These are phyloP conservation scores for Rhodotorula paludigena DNA, from an alignment of 768 basidiomycete species.

Conservation along the genomic window DNA sequence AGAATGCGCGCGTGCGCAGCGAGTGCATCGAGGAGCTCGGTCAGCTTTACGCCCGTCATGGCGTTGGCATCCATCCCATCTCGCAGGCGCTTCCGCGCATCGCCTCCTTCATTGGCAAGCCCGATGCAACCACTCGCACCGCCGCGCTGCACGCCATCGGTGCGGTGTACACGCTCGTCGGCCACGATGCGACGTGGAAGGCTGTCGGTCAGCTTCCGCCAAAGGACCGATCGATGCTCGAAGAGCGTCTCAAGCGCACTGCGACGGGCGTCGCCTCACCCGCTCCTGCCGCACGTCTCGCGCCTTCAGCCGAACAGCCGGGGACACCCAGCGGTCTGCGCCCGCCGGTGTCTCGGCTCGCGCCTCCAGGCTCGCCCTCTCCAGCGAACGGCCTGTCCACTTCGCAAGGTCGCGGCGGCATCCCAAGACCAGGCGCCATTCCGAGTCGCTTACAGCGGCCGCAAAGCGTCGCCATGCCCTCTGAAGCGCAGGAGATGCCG, in stretches of 20 bases:
- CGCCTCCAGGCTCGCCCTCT: conserved; percentile 12
- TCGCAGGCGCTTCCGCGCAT: conserved; percentile 70
- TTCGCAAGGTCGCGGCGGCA: conserved; percentile 3
- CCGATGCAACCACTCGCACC: conserved; percentile 80
- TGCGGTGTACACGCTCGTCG: conserved; percentile 73
- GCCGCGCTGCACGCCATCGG: conserved; percentile 78
- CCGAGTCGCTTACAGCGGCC: conserved; percentile 20
- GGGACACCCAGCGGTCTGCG: conserved; percentile 14
- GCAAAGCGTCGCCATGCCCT: not conserved
- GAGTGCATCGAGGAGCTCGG: conserved; percentile 78
- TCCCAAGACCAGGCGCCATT: conserved; percentile 11
- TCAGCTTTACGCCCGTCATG: conserved; percentile 70
- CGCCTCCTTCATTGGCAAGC: conserved; percentile 76
- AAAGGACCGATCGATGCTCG: conserved; percentile 87
- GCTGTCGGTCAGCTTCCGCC: conserved; percentile 67
- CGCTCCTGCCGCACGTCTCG: conserved; percentile 10
- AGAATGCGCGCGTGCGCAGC: conserved; percentile 85
- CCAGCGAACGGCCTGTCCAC: conserved; percentile 1
- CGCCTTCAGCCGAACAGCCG: not conserved
- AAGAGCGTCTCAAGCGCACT: conserved; percentile 62
- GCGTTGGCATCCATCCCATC: conserved; percentile 67
- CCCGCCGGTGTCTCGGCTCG: not conserved
- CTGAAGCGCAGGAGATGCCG: conserved; percentile 2
- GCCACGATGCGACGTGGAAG: conserved; percentile 72
- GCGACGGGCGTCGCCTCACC: conserved; percentile 24